Evolutionary conservation across 805 yeast genomes (phyloP), one percentile per base, ranked within the genome.

Genomic region (Sungouiella blattae): DNA sequence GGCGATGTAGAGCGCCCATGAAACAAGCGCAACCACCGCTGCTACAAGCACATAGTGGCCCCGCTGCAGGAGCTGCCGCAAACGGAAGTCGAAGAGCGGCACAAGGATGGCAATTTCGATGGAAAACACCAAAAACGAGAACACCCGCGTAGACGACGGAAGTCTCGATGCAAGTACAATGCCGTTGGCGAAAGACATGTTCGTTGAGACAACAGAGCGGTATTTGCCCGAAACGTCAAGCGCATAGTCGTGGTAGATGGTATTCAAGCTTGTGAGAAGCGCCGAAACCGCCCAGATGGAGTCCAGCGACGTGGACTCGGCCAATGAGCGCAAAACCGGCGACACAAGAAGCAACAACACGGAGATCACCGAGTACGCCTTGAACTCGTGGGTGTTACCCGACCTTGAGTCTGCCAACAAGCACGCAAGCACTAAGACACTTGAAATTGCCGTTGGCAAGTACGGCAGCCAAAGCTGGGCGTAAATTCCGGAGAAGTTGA

Each of bases 281-380:
- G 82, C 78, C 6, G 94, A 77, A 4, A 93, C 60, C 0, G 95
- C 88, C 97, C 98, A 91, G 40, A 93, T 87, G 11, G 96, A 87
- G 62, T 93, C 98, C 0, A 93, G 83, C 0, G 96, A 78, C 0
- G 96, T 87, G 0, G 96, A 83, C 49, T 80, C 78, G 0, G 96
- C 87, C 28, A 93, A 69, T 0, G 96, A 87, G 47, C 86, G 83
- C 32, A 93, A 71, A 1, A 93, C 91, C 0, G 98, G 98, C 0
- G 97, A 84, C 28, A 91, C 67, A 1, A 93, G 80, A 27, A 87
- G 64, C 26, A 89, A 64, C 3, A 85, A 75, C 39, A 89, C 74
- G 1, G 81, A 70, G 9, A 89, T 80, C 18, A 93, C 62, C 3
- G 77, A 39, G 2, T 87, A 75, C 1, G 94, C 83, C 55, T 85